Percentiles rank a stretch among this genome's conserved stretches.
These are phyloP conservation scores for Bolboschoenus planiculmis DNA, from an alignment of 176 grass and related monocot species.

Conservation along the genomic window DNA sequence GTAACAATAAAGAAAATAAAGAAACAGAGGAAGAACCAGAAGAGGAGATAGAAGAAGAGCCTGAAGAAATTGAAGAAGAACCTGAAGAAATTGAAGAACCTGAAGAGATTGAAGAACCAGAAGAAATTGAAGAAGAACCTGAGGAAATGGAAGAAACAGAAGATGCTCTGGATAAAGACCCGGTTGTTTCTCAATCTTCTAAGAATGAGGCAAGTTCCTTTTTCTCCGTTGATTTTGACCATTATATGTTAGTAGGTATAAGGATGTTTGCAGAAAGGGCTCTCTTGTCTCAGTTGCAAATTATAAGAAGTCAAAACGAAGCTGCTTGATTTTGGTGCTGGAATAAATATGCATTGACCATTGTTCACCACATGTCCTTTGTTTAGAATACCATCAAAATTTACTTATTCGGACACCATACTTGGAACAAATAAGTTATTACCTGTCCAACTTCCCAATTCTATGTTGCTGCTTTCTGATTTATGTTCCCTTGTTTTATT, in stretches of 20 bases:
- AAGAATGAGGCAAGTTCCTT: slow-evolving; percentile 21
- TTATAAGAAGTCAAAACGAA: background rate
- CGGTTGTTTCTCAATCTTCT: slow-evolving; percentile 37
- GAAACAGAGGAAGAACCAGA: slow-evolving; percentile 54
- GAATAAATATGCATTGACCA: background rate
- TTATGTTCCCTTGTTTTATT: background rate
- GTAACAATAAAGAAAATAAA: slow-evolving; percentile 40
- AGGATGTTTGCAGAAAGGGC: background rate
- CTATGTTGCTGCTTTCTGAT: background rate
- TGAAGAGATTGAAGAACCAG: slow-evolving; percentile 70
- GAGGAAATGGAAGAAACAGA: slow-evolving; percentile 51
- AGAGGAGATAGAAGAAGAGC: slow-evolving; percentile 19
- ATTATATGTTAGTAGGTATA: background rate
- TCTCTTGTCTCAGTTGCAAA: background rate
- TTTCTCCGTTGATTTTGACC: background rate
- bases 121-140: slow-evolving; percentile 44
- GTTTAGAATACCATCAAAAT: background rate
- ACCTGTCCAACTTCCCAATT: background rate
- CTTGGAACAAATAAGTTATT: background rate
- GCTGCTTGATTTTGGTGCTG: background rate
- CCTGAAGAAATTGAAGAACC: slow-evolving; percentile 40
- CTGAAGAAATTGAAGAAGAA: slow-evolving; percentile 30
- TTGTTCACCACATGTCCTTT: background rate
- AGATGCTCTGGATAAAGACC: slow-evolving; percentile 60
- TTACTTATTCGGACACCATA: background rate